Evolutionary conservation across 2,329 filamentous ascomycete genomes (phyloP), one percentile per base, ranked within the genome.

Genomic region (Rutstroemia sp.): DNA sequence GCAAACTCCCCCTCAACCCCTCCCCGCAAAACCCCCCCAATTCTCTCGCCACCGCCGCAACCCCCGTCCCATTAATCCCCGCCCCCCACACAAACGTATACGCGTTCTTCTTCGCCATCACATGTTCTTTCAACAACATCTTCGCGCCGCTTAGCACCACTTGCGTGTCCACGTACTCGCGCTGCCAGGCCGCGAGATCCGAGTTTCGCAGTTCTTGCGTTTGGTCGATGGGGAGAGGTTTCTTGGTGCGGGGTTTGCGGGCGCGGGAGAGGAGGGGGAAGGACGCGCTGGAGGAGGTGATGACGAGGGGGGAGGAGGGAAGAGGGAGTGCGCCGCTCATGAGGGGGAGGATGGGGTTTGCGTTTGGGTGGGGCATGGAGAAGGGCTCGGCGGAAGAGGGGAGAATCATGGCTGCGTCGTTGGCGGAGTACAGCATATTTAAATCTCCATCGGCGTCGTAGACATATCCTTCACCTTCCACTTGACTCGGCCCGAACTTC

Each of bases 101-200:
- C 0, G 84, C 85, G 58, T 86, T 86, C 65, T 79, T 81, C 70
- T 81, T 87, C 2, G 83, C 81, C 44, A 78, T 71, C 0, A 70
- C 67, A 12, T 69, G 61, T 14, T 71, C 64, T 49, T 72, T 75
- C 37, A 74, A 71, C 5, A 50, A 56, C 71, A 71, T 62, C 61
- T 80, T 84, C 19, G 72, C 65, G 30, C 70, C 72, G 6, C 65
- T 64, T 8, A 74, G 76, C 12, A 71, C 69, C 1, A 69, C 72
- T 81, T 89, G 91, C 61, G 84, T 86, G 10, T 72, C 63, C 1
- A 79, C 61, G 60, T 88, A 88, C 27, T 81, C 72, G 2, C 73
- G 71, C 59, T 80, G 80, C 80, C 82, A 85, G n/a, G 71, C 68
- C 1, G 73, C 71, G 2, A 88, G 69, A 19, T 82, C 79, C 5